These are phyloP conservation scores for Hymenoscyphus occultus DNA, from an alignment of 2,329 filamentous ascomycete genomes.

Conservation along the genomic window DNA sequence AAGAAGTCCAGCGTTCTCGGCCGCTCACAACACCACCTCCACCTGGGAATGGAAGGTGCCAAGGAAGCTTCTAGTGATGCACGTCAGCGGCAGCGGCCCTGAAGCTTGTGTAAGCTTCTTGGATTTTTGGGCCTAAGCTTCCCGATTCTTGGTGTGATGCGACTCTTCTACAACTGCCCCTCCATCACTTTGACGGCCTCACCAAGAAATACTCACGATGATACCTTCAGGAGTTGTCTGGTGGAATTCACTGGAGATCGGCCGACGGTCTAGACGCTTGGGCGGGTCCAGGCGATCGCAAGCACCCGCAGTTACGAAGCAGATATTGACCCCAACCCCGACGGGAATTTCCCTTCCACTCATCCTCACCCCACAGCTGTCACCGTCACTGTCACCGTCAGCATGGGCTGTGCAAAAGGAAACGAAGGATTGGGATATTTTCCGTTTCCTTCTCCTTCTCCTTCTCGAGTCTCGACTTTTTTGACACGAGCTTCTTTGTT, in stretches of 20 bases:
- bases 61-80: neutral
- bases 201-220: neutral
- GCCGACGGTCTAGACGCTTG: neutral
- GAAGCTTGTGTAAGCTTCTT: too few species aligned
- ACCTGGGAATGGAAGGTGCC: neutral
- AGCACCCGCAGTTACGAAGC: neutral
- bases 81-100: too few species aligned
- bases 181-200: too few species aligned
- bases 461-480: neutral
- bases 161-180: too few species aligned
- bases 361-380: neutral
- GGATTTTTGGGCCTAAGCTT: too few species aligned
- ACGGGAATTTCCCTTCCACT: neutral
- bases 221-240: neutral
- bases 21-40: neutral
- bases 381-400: too few species aligned
- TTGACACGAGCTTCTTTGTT: neutral
- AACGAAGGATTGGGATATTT: neutral
- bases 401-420: neutral
- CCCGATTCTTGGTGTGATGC: too few species aligned
- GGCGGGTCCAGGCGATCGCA: neutral
- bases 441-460: neutral
- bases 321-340: too few species aligned
- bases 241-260: neutral
- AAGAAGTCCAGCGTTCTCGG: neutral